Percentiles rank a stretch among this genome's conserved stretches.
Conservation (phyloP, 2,329 filamentous ascomycete species). For the Rachicladosporium sp. region DNA sequence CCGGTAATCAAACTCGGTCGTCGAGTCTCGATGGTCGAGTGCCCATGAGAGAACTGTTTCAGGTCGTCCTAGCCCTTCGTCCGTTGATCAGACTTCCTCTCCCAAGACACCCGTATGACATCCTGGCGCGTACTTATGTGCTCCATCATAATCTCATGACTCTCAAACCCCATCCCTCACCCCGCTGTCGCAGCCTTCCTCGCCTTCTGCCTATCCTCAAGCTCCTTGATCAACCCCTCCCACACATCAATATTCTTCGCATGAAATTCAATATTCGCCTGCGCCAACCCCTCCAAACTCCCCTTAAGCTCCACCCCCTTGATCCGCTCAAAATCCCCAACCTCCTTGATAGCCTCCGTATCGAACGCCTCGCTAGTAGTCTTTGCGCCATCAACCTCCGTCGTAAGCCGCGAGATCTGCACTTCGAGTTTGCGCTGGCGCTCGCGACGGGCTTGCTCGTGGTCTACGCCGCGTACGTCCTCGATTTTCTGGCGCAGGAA, state of each 20-base stretch:
- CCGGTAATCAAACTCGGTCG: no score
- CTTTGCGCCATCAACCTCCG: constrained; percentile 78
- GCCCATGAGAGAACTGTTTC: no score
- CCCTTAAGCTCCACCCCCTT: constrained; percentile 86
- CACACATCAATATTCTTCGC: constrained; percentile 66
- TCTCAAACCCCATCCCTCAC: constrained; percentile 9
- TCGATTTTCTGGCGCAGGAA: constrained; percentile 93
- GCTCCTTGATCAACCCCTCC: constrained; percentile 80
- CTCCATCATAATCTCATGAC: not conserved
- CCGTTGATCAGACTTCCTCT: no score
- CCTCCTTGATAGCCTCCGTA: constrained; percentile 87
- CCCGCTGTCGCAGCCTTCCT: constrained; percentile 10
- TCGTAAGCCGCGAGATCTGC: constrained; percentile 80
- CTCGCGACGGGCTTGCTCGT: constrained; percentile 81
- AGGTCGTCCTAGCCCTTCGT: no score
- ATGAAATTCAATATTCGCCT: constrained; percentile 81
- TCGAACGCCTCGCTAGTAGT: constrained; percentile 86
- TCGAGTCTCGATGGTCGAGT: no score
- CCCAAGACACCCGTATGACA: no score
- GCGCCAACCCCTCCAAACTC: constrained; percentile 70
- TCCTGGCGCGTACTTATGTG: no score
- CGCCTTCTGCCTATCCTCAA: constrained; percentile 47
- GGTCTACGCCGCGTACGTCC: constrained; percentile 90
- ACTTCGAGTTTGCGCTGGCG: constrained; percentile 81
- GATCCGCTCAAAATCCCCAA: constrained; percentile 89